Conservation (phyloP, 805 yeast genomes). For the Ogataea ganodermae region DNA sequence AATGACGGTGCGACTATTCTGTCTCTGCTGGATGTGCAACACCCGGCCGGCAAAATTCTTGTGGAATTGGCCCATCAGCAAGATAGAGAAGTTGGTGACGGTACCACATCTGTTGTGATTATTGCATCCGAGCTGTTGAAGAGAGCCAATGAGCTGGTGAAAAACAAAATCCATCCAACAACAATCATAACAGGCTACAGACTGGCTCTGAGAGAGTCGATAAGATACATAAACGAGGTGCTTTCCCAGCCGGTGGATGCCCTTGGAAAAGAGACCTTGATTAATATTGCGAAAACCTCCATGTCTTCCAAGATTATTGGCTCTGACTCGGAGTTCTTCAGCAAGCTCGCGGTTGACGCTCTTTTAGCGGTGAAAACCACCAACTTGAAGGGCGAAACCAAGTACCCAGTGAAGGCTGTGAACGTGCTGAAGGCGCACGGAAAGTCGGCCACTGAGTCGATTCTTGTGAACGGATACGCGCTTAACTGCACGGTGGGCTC, state of each 20-base stretch:
- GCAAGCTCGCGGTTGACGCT: constrained; percentile 91
- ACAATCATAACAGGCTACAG: constrained; percentile 97
- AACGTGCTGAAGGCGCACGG: constrained; percentile 97
- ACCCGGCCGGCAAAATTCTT: constrained; percentile 96
- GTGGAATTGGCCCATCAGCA: constrained; percentile 98
- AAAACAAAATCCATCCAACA: constrained; percentile 94
- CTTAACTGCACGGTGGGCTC: constrained; percentile 96
- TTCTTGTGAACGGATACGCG: constrained; percentile 91
- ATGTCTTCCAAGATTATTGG: constrained; percentile 98
- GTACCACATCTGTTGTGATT: constrained; percentile 96
- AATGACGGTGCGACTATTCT: constrained; percentile 98
- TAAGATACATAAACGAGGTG: constrained; percentile 81
- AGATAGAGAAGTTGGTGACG: constrained; percentile 98
- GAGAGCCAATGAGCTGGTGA: constrained; percentile 91
- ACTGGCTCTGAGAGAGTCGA: constrained; percentile 89
- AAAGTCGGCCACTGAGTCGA: constrained; percentile 83
- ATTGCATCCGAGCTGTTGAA: constrained; percentile 90
- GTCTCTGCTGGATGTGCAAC: constrained; percentile 89
- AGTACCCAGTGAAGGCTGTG: constrained; percentile 96
- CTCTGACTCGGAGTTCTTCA: constrained; percentile 86
- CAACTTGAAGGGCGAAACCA: constrained; percentile 81
- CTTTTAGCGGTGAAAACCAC: constrained; percentile 92
- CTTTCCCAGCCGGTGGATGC: constrained; percentile 77
- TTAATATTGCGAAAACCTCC: constrained; percentile 93
- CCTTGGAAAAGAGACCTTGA: constrained; percentile 79